These are phyloP conservation scores for Chalciporus sphaerocephalus DNA, from an alignment of 768 basidiomycete genomes.

Conservation along the genomic window DNA sequence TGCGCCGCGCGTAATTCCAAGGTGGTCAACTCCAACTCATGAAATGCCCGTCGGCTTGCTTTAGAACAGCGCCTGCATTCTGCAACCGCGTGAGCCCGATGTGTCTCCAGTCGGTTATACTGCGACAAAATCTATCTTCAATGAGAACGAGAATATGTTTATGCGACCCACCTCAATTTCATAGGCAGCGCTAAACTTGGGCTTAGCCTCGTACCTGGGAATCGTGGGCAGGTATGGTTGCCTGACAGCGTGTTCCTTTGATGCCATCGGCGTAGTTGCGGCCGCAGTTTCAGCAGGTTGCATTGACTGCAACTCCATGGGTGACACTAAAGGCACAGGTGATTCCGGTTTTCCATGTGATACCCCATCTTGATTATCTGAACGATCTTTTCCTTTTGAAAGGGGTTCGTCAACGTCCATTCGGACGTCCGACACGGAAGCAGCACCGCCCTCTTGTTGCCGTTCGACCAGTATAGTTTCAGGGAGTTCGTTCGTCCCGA, in stretches of 20 bases:
- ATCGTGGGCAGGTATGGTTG: conserved; percentile 31
- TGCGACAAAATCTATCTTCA: neutral
- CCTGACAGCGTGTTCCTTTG: conserved; percentile 21
- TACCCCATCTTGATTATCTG: conserved; percentile 16
- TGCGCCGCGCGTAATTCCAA: conserved; percentile 60
- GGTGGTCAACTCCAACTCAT: conserved; percentile 57
- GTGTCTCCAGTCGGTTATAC: conserved; percentile 35
- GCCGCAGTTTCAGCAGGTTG: conserved; percentile 11
- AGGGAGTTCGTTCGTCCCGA: neutral
- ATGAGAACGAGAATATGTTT: neutral
- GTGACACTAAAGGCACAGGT: conserved; percentile 21
- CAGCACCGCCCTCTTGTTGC: neutral
- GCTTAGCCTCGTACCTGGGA: conserved; percentile 26
- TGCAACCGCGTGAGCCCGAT: conserved; percentile 36
- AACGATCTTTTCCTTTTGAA: conserved; percentile 14
- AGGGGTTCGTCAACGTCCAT: conserved; percentile 9
- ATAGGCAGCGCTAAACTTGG: conserved; percentile 26
- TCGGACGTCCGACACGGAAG: conserved; percentile 1
- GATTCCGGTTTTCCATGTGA: conserved; percentile 19
- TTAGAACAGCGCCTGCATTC: conserved; percentile 40
- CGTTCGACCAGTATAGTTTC: conserved; percentile 5
- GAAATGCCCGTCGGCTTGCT: conserved; percentile 45
- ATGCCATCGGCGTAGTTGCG: neutral
- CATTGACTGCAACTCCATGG: conserved; percentile 3
- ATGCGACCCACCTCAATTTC: conserved; percentile 24